Base-by-base conservation (phyloP, 768 basidiomycete genomes). In the Bullera alba region DNA sequence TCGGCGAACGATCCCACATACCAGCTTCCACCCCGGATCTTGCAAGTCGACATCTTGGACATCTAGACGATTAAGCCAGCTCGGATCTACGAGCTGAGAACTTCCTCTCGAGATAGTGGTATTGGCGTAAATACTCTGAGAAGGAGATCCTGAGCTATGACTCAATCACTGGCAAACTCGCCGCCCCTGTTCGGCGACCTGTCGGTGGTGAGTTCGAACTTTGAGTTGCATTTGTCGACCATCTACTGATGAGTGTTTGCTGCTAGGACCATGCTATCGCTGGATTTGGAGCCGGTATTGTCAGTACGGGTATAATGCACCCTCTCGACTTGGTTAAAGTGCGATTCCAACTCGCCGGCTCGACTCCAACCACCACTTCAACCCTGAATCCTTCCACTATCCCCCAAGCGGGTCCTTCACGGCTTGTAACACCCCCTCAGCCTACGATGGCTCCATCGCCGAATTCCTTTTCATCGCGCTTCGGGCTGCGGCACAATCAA, bases 301-400 rank as follows among this genome's bases (percentile, higher is more conserved):
- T 85, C 63, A 87, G 89, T 29, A 90, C 91, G 42, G 77, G 96
- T 26, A 87, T 87, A 73, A 92, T 97, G 88, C 91, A 97, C 71
- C 95, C 95, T 5, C 79, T 99, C 28, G 95, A 99, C 74, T 79
- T 97, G 10, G 78, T 99, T 73, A 97, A 97, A 75, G 79, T 95
- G 69, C 85, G 89, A 67, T 82, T 90, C 46, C 95, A 97, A 74
- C 87, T 95, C 5, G 81, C 84, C 19, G 14, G 22, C 16, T 4
- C 53, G n/a, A 17, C 46, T 2, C 17, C 37, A 30, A 4, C 39
- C 5, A 2, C 53, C 39, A 28, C 49, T 26, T 25, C 38, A 12
- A 10, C 38, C 12, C 10, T 34, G 10, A 8, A 34, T 34, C 32
- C 32, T 8, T 34, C 32, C 32, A 10, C 32, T n/a, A n/a, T n/a